Conservation (phyloP, 208 protist species). For the Naegleria gruberi region DNA sequence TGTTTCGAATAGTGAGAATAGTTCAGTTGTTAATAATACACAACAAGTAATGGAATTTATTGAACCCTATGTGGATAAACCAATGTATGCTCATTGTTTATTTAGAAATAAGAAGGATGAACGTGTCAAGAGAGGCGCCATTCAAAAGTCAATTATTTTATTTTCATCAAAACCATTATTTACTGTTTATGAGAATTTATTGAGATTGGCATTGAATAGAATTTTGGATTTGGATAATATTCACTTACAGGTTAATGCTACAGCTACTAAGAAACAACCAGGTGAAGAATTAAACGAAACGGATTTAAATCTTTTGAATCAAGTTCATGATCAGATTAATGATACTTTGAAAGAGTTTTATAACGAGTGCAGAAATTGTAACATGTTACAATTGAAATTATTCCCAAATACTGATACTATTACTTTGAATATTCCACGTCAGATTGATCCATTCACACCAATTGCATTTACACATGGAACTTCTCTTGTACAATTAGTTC, state of each 20-base stretch:
- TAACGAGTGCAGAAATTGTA: neutral
- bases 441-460: neutral
- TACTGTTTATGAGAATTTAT: neutral
- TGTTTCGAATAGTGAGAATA: too few relatives aligned
- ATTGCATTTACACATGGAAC: neutral
- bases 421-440: neutral
- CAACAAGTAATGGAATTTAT: too few relatives aligned
- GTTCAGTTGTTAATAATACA: too few relatives aligned
- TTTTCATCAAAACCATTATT: neutral
- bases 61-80: neutral
- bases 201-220: neutral
- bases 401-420: neutral
- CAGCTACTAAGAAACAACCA: neutral
- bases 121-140: neutral
- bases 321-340: neutral
- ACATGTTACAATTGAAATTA: neutral
- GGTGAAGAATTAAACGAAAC: neutral
- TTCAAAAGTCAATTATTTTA: constrained; percentile 12
- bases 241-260: neutral
- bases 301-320: neutral
- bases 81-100: neutral
- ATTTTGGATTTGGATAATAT: neutral
- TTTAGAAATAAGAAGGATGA: constrained; percentile 10
- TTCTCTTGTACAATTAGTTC: neutral
- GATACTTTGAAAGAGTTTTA: neutral